A percentile compares a stretch with the other conserved stretches of the same genome.
phyloP scores from a whole-genome alignment of 805 yeast species.

The Saturnispora saitoi region DNA sequence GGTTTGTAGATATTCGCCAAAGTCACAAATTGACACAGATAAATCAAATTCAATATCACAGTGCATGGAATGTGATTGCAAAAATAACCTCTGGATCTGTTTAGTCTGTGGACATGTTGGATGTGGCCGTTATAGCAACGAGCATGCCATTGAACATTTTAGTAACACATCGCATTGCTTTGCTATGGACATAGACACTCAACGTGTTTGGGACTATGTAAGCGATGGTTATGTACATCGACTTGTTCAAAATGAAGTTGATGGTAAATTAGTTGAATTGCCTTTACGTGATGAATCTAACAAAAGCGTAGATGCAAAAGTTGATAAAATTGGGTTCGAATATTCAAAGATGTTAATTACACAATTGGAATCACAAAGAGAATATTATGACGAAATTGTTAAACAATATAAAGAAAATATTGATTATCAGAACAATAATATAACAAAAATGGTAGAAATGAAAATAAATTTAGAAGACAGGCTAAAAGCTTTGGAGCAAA shows the following conservation, averaged over 20 bases:
- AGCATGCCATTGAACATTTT: slow-evolving; percentile 81
- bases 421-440: slow-evolving; percentile 13
- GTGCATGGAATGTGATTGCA: slow-evolving; percentile 52
- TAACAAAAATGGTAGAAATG: slow-evolving; percentile 22
- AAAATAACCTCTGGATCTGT: slow-evolving; percentile 77
- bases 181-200: slow-evolving; percentile 79
- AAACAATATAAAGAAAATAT: slow-evolving; percentile 22
- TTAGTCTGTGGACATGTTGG: slow-evolving; percentile 87
- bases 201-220: slow-evolving; percentile 91
- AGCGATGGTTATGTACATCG: slow-evolving; percentile 88
- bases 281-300: slow-evolving; percentile 29
- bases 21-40: slow-evolving; percentile 10
- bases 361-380: slow-evolving; percentile 80
- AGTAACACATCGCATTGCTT: slow-evolving; percentile 75
- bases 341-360: slow-evolving; percentile 71
- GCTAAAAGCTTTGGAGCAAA: slow-evolving; percentile 8
- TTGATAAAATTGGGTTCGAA: slow-evolving; percentile 60
- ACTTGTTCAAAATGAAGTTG: slow-evolving; percentile 72
- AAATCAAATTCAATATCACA: slow-evolving; percentile 14
- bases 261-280: slow-evolving; percentile 83
- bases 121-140: slow-evolving; percentile 78
- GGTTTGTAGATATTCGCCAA: slow-evolving; percentile 71
- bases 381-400: slow-evolving; percentile 58
- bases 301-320: slow-evolving; percentile 30
- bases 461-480: slow-evolving; percentile 16